A percentile compares a stretch with the other conserved stretches of the same genome.
These are phyloP conservation scores for Pistacia atlantica DNA, from an alignment of 345 rosid species.

Conservation along the genomic window DNA sequence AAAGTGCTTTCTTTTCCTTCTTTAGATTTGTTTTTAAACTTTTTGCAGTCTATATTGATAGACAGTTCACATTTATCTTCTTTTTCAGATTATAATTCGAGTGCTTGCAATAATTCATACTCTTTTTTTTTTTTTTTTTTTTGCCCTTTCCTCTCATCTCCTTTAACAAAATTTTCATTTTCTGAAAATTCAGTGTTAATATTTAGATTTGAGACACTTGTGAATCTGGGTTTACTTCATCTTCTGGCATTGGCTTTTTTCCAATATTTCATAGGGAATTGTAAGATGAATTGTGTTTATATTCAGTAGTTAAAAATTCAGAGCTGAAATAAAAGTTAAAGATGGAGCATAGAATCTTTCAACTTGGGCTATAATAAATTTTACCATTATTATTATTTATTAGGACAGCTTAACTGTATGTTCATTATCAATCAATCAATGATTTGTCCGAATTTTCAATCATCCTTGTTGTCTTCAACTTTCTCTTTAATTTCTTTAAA, in stretches of 20 bases:
- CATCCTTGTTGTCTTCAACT: not conserved
- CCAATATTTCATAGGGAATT: not conserved
- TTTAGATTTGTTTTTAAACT: slow-evolving; percentile 4
- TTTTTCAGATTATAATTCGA: not conserved
- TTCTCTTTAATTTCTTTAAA: not conserved
- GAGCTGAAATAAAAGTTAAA: not conserved
- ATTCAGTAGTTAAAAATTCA: not conserved
- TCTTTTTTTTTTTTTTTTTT: not conserved
- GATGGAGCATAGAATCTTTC: not conserved
- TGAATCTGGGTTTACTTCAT: not conserved
- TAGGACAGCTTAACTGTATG: not conserved
- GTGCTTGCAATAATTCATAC: not conserved
- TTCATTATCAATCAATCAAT: not conserved
- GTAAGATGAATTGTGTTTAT: not conserved
- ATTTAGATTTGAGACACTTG: not conserved
- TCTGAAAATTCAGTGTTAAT: not conserved
- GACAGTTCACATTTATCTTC: not conserved
- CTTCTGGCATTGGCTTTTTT: not conserved
- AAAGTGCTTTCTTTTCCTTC: not conserved
- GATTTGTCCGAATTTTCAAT: not conserved
- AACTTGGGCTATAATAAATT: not conserved
- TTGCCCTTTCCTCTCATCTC: not conserved
- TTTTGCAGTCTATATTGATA: not conserved
- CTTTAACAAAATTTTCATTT: not conserved
- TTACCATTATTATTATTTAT: no score